Evolutionary conservation across 2,329 filamentous ascomycete genomes (phyloP).

Genomic region (Exophiala oligosperma): DNA sequence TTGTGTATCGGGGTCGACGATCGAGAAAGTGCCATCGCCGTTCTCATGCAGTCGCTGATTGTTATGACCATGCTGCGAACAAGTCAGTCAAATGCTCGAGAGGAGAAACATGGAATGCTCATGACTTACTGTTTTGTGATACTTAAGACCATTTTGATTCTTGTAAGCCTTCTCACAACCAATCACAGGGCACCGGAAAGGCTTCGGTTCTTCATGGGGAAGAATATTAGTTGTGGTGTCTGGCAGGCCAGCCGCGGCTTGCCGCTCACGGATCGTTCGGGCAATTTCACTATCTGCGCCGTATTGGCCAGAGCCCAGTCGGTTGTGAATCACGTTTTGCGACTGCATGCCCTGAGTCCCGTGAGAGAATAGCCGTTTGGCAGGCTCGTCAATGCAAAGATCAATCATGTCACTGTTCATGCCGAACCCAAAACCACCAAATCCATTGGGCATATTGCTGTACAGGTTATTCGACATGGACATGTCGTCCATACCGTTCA

Average conservation of each 20-base stretch:
- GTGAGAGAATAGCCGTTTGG: slow-evolving; percentile 87
- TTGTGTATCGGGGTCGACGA: slow-evolving; percentile 93
- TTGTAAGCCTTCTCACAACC: slow-evolving; percentile 98
- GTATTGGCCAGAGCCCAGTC: slow-evolving; percentile 73
- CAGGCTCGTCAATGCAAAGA: slow-evolving; percentile 83
- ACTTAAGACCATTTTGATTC: slow-evolving; percentile 98
- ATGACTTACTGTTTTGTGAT: slow-evolving; percentile 66
- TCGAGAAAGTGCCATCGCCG: slow-evolving; percentile 94
- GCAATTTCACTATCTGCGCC: slow-evolving; percentile 74
- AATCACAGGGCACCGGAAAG: slow-evolving; percentile 96
- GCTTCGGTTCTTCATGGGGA: slow-evolving; percentile 88
- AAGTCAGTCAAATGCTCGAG: slow-evolving; percentile 27
- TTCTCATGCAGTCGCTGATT: slow-evolving; percentile 97
- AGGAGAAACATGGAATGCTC: slow-evolving; percentile 12
- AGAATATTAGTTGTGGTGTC: slow-evolving; percentile 45
- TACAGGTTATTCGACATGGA: slow-evolving; percentile 53
- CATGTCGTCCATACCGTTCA: slow-evolving; percentile 63
- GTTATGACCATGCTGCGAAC: slow-evolving; percentile 76
- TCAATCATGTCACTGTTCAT: slow-evolving; percentile 58
- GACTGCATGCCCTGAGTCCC: slow-evolving; percentile 64
- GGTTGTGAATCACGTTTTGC: slow-evolving; percentile 69
- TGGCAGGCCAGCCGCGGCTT: slow-evolving; percentile 58
- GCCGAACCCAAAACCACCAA: slow-evolving; percentile 42
- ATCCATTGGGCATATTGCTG: slow-evolving; percentile 37
- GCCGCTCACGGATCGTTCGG: slow-evolving; percentile 63